Percentiles rank a stretch among this genome's conserved stretches.
Evolutionary conservation across 2,329 filamentous ascomycete genomes (phyloP).

Genomic region (Lecanoromycetidae sp.): DNA sequence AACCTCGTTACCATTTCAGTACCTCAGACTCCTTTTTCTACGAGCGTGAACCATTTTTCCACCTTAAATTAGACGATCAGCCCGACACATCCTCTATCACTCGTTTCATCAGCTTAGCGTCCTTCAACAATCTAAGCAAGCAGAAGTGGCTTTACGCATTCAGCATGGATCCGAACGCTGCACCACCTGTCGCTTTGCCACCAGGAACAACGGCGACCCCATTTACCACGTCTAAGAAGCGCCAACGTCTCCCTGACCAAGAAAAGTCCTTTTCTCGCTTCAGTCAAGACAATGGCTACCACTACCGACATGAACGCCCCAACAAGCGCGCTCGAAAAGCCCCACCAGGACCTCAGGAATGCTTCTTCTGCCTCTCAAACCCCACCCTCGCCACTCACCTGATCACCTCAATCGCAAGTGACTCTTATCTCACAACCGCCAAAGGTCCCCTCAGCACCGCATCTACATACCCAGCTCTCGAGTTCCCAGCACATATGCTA

Average conservation of each 20-base stretch:
- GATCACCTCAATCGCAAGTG: constrained; percentile 76
- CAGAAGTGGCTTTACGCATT: constrained; percentile 55
- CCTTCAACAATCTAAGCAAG: constrained; percentile 62
- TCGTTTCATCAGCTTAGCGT: constrained; percentile 79
- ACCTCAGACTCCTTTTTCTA: constrained; percentile 60
- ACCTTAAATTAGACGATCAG: constrained; percentile 42
- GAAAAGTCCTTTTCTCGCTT: constrained; percentile 44
- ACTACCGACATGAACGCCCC: constrained; percentile 24
- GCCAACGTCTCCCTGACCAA: constrained; percentile 31
- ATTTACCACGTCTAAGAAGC: constrained; percentile 39
- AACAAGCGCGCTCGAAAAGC: constrained; percentile 35
- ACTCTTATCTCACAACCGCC: constrained; percentile 78
- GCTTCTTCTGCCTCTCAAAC: constrained; percentile 94
- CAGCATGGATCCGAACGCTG: constrained; percentile 51
- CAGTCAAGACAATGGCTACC: constrained; percentile 31
- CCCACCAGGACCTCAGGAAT: constrained; percentile 59
- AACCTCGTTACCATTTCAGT: constrained; percentile 86
- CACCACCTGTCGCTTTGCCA: constrained; percentile 50
- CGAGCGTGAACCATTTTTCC: constrained; percentile 87
- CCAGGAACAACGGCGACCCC: constrained; percentile 65
- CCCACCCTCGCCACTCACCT: constrained; percentile 74
- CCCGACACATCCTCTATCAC: constrained; percentile 54
- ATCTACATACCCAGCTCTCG: constrained; percentile 57
- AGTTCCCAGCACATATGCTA: constrained; percentile 74
- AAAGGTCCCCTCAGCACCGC: constrained; percentile 74